Evolutionary conservation across 139 green algal genomes (phyloP).

Genomic region (Chlorella vulgaris): DNA sequence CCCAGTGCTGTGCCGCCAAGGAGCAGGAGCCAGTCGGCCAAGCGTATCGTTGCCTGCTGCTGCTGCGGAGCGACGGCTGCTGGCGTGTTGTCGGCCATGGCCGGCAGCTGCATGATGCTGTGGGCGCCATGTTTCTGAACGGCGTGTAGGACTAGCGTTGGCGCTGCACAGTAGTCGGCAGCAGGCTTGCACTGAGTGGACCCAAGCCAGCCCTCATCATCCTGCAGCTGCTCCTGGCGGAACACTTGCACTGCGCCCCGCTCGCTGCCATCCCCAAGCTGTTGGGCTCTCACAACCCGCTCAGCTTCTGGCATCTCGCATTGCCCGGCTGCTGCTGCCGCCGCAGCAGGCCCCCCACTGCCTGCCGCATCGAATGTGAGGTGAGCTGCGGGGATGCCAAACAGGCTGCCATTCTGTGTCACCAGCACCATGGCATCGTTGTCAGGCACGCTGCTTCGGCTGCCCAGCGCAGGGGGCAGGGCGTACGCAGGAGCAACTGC

Average conservation of each 20-base stretch:
- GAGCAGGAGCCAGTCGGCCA: background rate
- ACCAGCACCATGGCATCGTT: slow-evolving; percentile 50
- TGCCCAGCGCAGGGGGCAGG: background rate
- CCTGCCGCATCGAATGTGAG: slow-evolving; percentile 16
- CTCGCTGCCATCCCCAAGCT: background rate
- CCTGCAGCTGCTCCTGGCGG: background rate
- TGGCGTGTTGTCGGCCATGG: background rate
- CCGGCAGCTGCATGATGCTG: background rate
- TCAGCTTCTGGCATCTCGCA: slow-evolving; percentile 7
- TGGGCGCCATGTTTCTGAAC: slow-evolving; percentile 1
- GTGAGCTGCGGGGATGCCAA: slow-evolving; percentile 65
- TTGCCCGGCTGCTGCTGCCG: background rate
- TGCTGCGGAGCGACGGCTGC: background rate
- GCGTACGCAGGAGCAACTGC: background rate
- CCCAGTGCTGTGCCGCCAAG: background rate
- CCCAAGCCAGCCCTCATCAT: background rate
- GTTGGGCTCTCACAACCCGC: background rate
- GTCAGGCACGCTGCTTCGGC: background rate
- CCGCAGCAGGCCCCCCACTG: background rate
- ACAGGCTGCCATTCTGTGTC: slow-evolving; percentile 49
- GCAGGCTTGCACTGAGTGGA: slow-evolving; percentile 20
- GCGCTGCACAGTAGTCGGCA: background rate
- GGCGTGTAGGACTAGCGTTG: background rate
- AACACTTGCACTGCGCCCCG: background rate
- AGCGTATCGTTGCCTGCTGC: background rate